Conservation (phyloP, 2,329 filamentous ascomycete genomes). For the Pestalotiopsis sp. region DNA sequence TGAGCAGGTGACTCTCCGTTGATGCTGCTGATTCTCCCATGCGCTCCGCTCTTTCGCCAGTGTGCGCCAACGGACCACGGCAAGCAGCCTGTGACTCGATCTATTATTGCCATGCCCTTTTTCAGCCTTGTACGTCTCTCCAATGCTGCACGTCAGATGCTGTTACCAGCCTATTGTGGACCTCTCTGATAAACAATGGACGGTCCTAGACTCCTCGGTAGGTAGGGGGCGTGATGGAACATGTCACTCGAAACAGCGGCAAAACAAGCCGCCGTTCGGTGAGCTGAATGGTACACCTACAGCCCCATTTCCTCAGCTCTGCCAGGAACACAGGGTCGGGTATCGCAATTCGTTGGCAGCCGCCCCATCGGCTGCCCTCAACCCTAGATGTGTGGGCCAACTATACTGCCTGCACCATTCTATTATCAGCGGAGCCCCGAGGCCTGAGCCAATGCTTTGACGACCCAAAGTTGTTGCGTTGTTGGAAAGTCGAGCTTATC, state of each 20-base stretch:
- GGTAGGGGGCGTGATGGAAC: background rate
- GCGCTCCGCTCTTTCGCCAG: constrained; percentile 13
- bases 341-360: background rate
- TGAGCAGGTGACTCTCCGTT: constrained; percentile 2
- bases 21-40: constrained; percentile 1
- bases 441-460: background rate
- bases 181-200: background rate
- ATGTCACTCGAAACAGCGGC: background rate
- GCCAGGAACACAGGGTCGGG: background rate
- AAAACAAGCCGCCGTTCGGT: background rate
- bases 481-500: background rate
- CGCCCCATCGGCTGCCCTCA: background rate
- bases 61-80: constrained; percentile 16
- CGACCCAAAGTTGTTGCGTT: background rate
- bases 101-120: constrained; percentile 22
- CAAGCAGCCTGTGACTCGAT: constrained; percentile 16
- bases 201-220: background rate
- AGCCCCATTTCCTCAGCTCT: background rate
- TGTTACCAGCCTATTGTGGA: constrained; percentile 8
- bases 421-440: background rate
- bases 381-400: background rate
- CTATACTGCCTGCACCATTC: background rate
- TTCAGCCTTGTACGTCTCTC: constrained; percentile 36
- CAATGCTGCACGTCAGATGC: constrained; percentile 33
- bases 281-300: background rate